These are phyloP conservation scores for Verticillium albo-atrum DNA, from an alignment of 2,329 filamentous ascomycete species.

Conservation along the genomic window DNA sequence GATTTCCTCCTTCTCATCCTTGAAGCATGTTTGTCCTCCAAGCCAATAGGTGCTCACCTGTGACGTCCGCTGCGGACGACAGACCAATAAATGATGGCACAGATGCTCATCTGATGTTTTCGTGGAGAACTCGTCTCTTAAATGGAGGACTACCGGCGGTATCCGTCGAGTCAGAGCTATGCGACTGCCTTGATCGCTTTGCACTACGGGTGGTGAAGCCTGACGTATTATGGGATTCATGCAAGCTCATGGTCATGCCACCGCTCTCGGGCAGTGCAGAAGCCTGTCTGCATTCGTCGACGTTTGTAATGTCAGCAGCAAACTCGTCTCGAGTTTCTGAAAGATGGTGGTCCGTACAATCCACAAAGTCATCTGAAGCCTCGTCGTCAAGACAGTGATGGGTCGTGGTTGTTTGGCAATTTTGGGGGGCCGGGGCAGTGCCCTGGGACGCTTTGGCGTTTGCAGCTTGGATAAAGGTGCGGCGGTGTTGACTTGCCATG, in stretches of 20 bases:
- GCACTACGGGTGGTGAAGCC: not conserved
- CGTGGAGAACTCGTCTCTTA: not conserved
- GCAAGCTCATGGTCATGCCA: not conserved
- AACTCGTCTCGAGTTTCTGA: not conserved
- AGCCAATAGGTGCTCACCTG: not conserved
- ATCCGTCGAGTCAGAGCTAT: not conserved
- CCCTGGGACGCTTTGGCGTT: not conserved
- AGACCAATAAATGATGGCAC: not conserved
- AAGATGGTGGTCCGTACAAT: not conserved
- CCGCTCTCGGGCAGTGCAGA: not conserved
- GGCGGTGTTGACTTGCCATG: slow-evolving; percentile 1
- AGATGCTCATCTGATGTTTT: not conserved
- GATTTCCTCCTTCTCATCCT: not conserved
- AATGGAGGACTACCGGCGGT: not conserved
- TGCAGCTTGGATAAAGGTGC: slow-evolving; percentile 3
- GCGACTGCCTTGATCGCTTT: not conserved
- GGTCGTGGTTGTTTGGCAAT: not conserved
- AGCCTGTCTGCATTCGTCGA: not conserved
- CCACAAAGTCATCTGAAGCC: not conserved
- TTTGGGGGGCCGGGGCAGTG: not conserved
- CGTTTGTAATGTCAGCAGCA: not conserved
- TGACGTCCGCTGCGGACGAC: not conserved
- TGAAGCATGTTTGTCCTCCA: not conserved
- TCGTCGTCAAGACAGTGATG: not conserved
- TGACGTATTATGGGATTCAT: not conserved